phyloP scores from a whole-genome alignment of 306 rosid species.

The Chamaecrista fasciculata region DNA sequence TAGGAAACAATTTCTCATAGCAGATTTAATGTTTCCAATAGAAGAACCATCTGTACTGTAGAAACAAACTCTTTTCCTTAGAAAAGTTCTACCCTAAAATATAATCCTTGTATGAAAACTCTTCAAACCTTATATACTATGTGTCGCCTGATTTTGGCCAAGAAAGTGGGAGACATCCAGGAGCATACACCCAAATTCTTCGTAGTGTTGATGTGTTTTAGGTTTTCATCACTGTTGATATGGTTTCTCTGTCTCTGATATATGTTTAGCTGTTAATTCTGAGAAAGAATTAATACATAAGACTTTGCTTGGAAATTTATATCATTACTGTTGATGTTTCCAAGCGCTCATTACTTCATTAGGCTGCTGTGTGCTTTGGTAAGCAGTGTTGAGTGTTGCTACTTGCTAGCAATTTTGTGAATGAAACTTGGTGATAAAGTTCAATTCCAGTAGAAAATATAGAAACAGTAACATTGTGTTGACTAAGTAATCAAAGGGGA shows the following conservation, averaged over 20 bases:
- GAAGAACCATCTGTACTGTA: neutral
- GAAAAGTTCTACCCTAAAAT: neutral
- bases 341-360: too few relatives aligned
- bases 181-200: neutral
- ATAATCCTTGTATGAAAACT: neutral
- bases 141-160: neutral
- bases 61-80: neutral
- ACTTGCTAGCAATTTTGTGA: too few relatives aligned
- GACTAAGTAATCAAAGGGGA: too few relatives aligned
- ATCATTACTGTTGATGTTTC: neutral
- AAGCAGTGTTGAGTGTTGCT: too few relatives aligned
- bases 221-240: neutral
- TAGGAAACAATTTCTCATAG: neutral
- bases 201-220: neutral
- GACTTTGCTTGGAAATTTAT: neutral
- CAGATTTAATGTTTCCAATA: slow-evolving; percentile 1
- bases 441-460: too few relatives aligned
- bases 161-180: neutral
- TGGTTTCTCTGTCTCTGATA: neutral
- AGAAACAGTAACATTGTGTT: too few relatives aligned
- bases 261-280: neutral
- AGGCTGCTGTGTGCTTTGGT: too few relatives aligned
- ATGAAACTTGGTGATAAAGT: too few relatives aligned
- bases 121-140: neutral
- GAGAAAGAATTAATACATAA: neutral